Evolutionary conservation across 2,329 filamentous ascomycete species (phyloP).

Genomic region (Sphaerulina populicola): DNA sequence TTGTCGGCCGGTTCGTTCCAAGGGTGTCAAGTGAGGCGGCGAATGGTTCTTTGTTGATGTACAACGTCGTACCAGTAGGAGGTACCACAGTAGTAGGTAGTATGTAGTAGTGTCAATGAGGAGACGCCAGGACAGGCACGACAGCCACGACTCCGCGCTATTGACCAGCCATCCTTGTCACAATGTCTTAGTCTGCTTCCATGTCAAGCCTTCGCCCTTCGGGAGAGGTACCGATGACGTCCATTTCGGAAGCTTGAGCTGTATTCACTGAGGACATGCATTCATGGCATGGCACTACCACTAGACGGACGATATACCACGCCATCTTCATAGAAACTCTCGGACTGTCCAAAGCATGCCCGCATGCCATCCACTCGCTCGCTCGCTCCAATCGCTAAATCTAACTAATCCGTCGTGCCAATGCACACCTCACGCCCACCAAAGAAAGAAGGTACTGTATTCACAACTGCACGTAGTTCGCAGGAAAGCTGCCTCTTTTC

Average conservation of each 20-base stretch:
- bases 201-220: too few relatives aligned
- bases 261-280: too few relatives aligned
- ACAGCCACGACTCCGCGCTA: neutral
- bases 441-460: neutral
- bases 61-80: too few relatives aligned
- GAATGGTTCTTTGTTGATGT: neutral
- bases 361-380: too few relatives aligned
- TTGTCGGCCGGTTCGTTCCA: neutral
- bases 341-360: too few relatives aligned
- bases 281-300: neutral
- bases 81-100: neutral
- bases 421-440: neutral
- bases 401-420: neutral
- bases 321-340: neutral
- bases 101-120: neutral
- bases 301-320: neutral
- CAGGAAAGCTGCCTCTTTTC: slow-evolving; percentile 63
- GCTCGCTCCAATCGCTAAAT: neutral
- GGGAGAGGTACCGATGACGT: too few relatives aligned
- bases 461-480: slow-evolving; percentile 55
- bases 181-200: too few relatives aligned
- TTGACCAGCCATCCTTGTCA: neutral
- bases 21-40: slow-evolving; percentile 1
- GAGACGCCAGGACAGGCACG: too few relatives aligned
- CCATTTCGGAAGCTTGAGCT: too few relatives aligned